phyloP scores from a whole-genome alignment of 305 asterid genomes.

The Solanum hybrid region DNA sequence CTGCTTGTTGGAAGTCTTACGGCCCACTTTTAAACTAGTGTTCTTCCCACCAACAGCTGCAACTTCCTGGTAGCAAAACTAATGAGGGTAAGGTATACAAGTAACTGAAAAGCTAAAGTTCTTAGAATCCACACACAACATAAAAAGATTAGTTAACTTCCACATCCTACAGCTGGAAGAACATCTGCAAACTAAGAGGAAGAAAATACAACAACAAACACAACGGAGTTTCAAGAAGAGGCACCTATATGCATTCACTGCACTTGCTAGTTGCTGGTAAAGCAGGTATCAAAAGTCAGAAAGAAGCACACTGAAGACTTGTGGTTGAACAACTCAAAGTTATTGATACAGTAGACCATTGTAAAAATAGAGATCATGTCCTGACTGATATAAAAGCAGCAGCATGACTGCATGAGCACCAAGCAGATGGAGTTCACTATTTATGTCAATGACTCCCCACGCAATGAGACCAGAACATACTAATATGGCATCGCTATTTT shows the following conservation, averaged over 20 bases:
- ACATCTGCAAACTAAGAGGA: background rate
- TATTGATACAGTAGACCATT: background rate
- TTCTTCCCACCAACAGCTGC: conserved; percentile 74
- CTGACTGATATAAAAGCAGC: background rate
- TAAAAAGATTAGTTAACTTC: background rate
- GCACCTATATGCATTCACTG: background rate
- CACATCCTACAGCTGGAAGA: conserved; percentile 4
- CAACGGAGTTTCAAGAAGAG: background rate
- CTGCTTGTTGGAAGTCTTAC: conserved; percentile 68
- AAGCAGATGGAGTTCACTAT: background rate
- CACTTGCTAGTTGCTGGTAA: background rate
- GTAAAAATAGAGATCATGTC: background rate
- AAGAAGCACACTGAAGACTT: background rate
- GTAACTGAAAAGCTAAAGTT: conserved; percentile 6
- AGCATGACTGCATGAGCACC: background rate
- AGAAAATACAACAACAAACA: background rate
- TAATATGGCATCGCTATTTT: background rate
- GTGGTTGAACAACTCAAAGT: background rate
- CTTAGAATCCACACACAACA: background rate
- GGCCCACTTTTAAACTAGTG: conserved; percentile 42
- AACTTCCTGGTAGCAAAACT: conserved; percentile 57
- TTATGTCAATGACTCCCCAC: background rate
- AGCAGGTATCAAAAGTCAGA: background rate
- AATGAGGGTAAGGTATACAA: conserved; percentile 6
- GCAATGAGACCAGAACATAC: background rate